Evolutionary conservation across 805 yeast species (phyloP), one percentile per base, ranked within the genome.

Genomic region (Saccharomycopsis javanensis): DNA sequence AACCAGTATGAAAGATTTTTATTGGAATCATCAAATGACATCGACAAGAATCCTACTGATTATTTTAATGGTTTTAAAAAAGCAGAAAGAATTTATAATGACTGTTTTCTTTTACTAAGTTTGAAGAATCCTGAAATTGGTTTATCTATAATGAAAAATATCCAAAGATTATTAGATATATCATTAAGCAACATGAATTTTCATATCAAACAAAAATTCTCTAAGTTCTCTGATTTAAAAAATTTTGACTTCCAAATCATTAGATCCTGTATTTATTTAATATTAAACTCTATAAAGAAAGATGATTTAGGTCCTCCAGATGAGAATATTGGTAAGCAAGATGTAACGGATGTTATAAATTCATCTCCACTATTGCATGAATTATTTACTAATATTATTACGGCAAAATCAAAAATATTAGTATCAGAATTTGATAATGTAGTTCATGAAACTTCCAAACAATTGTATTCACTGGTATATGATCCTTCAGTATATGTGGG

Each of bases 401-500:
- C 81, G n/a, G 71, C 83, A n/a, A 77, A 96, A 50, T 81, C 91
- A 1, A 78, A 81, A 60, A 69, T 71, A 4, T 71, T 88, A 3
- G 71, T 80, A 4, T 85, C 82, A 54, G 96, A 89, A 46, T 89
- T 91, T 38, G 58, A 59, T 2, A 27, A 8, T 13, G 30, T 54
- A 5, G 31, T 51, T 1, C 27, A 53, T 18, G 57, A 57, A 18
- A 34, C 35, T 25, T 71, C 68, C 2, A 65, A 77, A 56, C 86
- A 90, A 0, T 74, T 88, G 23, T 77, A 81, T 31, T 70, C 85
- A 50, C 79, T 85, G 7, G 84, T 87, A 0, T 86, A 86, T 67
- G 96, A 92, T 67, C 87, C 97, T 1, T 74, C 83, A 27, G 75
- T 96, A 56, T 91, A 83, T 62, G 74, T 88, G 16, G 96, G 97